Conservation (phyloP, 257 asterid species). For the Solanum chmielewskii region DNA sequence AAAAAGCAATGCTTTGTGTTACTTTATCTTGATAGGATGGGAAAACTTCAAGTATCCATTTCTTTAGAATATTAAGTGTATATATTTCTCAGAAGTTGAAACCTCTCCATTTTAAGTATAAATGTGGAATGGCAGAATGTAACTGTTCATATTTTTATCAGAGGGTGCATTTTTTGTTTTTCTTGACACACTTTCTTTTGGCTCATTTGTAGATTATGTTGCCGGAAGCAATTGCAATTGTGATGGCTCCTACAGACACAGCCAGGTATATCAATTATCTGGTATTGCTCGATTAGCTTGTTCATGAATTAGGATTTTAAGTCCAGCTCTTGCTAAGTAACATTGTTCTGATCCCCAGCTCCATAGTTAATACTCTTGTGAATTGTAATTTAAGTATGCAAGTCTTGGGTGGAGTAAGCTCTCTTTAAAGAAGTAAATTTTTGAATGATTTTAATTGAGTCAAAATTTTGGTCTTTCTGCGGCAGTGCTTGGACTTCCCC, state of each 20-base stretch:
- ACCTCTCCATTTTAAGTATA: not conserved
- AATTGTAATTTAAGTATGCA: not conserved
- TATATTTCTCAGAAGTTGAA: not conserved
- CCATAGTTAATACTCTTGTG: not conserved
- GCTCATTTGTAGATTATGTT: conserved; percentile 63
- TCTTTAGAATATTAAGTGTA: not conserved
- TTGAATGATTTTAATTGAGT: not conserved
- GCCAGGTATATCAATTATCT: conserved; percentile 10
- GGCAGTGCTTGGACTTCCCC: not conserved
- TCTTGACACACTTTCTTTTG: not conserved
- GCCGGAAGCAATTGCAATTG: conserved; percentile 93
- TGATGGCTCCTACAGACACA: conserved; percentile 92
- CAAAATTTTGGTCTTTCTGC: not conserved
- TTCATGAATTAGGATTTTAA: not conserved
- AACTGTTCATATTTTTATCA: not conserved
- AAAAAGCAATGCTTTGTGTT: not conserved
- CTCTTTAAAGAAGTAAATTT: not conserved
- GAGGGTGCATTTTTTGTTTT: not conserved
- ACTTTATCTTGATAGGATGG: not conserved
- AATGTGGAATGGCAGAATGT: not conserved
- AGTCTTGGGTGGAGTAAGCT: not conserved
- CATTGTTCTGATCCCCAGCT: not conserved
- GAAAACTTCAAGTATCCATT: not conserved
- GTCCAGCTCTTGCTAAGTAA: not conserved
- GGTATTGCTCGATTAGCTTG: not conserved